Percentiles rank a stretch among this genome's conserved stretches.
These are phyloP conservation scores for Ascoidea rubescens DNA, from an alignment of 805 yeast species.

Conservation along the genomic window DNA sequence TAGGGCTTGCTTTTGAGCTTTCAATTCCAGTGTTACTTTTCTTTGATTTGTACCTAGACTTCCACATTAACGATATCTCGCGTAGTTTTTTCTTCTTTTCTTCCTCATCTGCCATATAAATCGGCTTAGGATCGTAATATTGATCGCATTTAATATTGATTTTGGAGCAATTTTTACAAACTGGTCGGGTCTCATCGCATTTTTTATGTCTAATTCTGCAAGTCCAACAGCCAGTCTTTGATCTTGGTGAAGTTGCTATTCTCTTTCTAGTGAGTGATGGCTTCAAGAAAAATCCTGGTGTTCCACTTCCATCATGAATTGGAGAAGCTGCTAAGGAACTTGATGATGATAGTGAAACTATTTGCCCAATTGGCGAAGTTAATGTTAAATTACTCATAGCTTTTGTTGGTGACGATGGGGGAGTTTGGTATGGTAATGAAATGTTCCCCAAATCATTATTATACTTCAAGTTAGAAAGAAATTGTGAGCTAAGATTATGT, in stretches of 20 bases:
- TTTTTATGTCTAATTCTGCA: conserved; percentile 53
- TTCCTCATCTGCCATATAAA: conserved; percentile 10
- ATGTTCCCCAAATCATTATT: conserved; percentile 2
- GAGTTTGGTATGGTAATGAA: conserved; percentile 2
- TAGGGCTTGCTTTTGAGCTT: background rate
- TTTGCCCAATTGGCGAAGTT: conserved; percentile 4
- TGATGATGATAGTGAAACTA: background rate
- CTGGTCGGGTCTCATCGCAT: conserved; percentile 39
- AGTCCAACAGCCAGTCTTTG: conserved; percentile 42
- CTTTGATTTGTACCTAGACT: conserved; percentile 6
- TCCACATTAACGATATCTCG: conserved; percentile 11
- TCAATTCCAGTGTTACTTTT: background rate
- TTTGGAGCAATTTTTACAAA: conserved; percentile 25
- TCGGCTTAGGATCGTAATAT: conserved; percentile 10
- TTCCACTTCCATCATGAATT: background rate
- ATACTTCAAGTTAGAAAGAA: background rate
- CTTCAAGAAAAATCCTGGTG: conserved; percentile 6
- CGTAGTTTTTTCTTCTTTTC: conserved; percentile 9
- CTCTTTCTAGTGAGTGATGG: conserved; percentile 10
- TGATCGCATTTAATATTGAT: conserved; percentile 10
- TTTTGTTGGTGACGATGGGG: conserved; percentile 2
- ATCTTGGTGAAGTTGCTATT: conserved; percentile 17
- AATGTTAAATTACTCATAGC: conserved; percentile 1
- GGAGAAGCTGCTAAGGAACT: conserved; percentile 1
- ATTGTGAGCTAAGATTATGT: conserved; percentile 2